phyloP scores from a whole-genome alignment of 768 basidiomycete genomes.

The Rhizopogon rudus region DNA sequence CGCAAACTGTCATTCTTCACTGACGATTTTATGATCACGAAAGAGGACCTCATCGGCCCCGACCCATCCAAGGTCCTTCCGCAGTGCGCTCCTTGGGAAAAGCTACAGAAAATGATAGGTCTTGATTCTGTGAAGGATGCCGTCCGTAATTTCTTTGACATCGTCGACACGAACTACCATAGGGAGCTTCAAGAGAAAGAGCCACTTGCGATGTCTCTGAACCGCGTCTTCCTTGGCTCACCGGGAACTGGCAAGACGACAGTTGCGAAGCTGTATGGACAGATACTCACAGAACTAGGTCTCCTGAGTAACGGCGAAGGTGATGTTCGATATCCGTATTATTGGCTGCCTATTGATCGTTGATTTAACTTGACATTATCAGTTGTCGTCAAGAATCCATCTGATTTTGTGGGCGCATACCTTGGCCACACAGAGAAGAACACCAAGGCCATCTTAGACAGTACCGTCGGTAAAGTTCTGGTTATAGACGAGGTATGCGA shows the following conservation, averaged over 20 bases:
- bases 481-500: constrained; percentile 60
- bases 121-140: constrained; percentile 54
- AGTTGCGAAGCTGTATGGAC: constrained; percentile 63
- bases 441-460: constrained; percentile 58
- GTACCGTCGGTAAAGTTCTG: constrained; percentile 58
- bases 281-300: constrained; percentile 53
- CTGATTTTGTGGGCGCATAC: constrained; percentile 59
- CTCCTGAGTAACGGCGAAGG: constrained; percentile 75
- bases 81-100: constrained; percentile 44
- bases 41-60: constrained; percentile 62
- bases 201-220: constrained; percentile 50
- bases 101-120: constrained; percentile 49
- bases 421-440: constrained; percentile 60
- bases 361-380: background rate
- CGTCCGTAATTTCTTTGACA: constrained; percentile 40
- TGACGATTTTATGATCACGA: constrained; percentile 46
- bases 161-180: constrained; percentile 49
- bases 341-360: background rate
- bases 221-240: constrained; percentile 61
- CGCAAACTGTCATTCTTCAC: constrained; percentile 33
- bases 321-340: constrained; percentile 15
- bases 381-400: constrained; percentile 66
- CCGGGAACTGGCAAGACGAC: constrained; percentile 74
- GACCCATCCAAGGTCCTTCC: constrained; percentile 47
- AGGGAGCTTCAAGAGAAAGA: constrained; percentile 55